Base-by-base conservation (phyloP, 2,329 filamentous ascomycete genomes). In the Nigrospora sphaerica region DNA sequence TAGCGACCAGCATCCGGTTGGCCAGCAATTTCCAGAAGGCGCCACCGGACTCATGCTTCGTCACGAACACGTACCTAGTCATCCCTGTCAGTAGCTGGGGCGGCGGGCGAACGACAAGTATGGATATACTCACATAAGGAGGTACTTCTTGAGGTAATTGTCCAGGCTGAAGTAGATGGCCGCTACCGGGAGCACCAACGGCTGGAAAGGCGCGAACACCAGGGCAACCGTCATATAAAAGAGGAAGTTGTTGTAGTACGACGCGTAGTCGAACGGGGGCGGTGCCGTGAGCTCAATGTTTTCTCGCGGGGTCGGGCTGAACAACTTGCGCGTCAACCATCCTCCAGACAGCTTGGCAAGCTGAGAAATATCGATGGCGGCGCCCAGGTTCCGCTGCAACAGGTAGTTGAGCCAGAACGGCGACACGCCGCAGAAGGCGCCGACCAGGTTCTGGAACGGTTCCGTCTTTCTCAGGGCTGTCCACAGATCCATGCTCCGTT, bases 241-340 rank as follows among this genome's bases (percentile, higher is more conserved):
- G 31, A 97, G 74, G 67, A 96, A 96, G 65, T 95, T 97, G 66
- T 96, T 97, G 77, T 96, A 98, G 69, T 97, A 97, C 56, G 82
- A 88, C 48, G 93, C 89, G 60, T 96, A 97, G 56, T 97, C 91
- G 63, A 98, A 96, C 0, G 88, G 75, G 2, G 88, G 90, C 1
- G 93, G 93, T 4, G 93, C 93, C 1, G 91, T 95, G 60, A 93
- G 80, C 64, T 95, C 88, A 54, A 97, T 97, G 54, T 93, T 73
- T 63, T 95, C 86, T 55, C 93, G 79, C 6, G 93, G 48, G 3
- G 93, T 97, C 3, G 92, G 92, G 50, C 81, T 85, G 19, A 87
- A 78, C 58, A 96, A 92, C 46, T 85, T 92, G 61, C 89, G 85
- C 51, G 84, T 80, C 62, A 93, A 86, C 60, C 89, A 95, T 50